Conservation (phyloP, 192 early-diverging fungal genomes). For the Dispira simplex region DNA sequence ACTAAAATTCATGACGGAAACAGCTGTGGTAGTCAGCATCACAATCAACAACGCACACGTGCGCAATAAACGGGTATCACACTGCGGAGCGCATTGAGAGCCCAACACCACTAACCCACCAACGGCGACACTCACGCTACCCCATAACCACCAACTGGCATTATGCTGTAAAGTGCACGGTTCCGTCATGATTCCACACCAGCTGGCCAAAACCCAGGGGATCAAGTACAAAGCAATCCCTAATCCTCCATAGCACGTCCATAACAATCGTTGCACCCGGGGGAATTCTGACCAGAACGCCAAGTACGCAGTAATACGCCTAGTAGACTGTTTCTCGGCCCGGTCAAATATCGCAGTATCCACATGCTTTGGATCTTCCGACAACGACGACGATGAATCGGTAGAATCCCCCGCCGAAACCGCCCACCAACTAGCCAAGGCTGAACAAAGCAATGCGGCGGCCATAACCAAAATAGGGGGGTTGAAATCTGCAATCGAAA, state of each 20-base stretch:
- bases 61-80: constrained; percentile 36
- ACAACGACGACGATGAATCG: too few species aligned
- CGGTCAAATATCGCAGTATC: constrained; percentile 15
- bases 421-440: constrained; percentile 35
- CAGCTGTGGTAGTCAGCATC: constrained; percentile 39
- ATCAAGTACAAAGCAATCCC: constrained; percentile 28
- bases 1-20: constrained; percentile 61
- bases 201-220: constrained; percentile 2
- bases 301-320: constrained; percentile 15
- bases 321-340: constrained; percentile 20
- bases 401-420: too few species aligned
- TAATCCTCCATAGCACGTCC: constrained; percentile 16
- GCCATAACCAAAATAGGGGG: constrained; percentile 68
- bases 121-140: too few species aligned
- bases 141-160: too few species aligned
- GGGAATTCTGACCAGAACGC: constrained; percentile 6
- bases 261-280: constrained; percentile 14
- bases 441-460: constrained; percentile 51
- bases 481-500: constrained; percentile 82
- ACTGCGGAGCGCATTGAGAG: constrained; percentile 12
- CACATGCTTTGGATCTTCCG: too few species aligned
- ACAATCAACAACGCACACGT: constrained; percentile 24
- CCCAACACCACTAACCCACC: too few species aligned
- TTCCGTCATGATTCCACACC: too few species aligned
- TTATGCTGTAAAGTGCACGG: too few species aligned